Percentiles rank a stretch among this genome's conserved stretches.
Evolutionary conservation across 306 rosid species (phyloP).

Genomic region (Coriaria nepalensis): DNA sequence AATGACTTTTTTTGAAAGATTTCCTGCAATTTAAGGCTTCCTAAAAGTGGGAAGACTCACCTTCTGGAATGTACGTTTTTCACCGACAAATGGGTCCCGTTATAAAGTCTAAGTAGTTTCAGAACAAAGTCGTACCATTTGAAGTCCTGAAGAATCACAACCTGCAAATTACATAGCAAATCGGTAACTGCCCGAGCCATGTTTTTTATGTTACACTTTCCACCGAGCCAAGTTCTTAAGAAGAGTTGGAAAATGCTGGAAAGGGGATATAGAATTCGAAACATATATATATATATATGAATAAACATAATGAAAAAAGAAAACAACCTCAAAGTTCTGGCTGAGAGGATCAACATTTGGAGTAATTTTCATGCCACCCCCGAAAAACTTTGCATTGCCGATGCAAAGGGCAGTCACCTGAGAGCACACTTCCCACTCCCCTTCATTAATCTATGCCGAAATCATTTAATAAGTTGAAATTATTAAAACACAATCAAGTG

Average conservation of each 20-base stretch:
- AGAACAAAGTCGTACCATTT: constrained; percentile 83
- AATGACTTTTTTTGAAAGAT: not conserved
- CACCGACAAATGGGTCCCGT: constrained; percentile 69
- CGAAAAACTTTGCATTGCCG: constrained; percentile 90
- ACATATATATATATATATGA: not conserved
- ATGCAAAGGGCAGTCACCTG: constrained; percentile 74
- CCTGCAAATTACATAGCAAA: constrained; percentile 25
- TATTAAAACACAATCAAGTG: not conserved
- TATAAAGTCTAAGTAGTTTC: constrained; percentile 63
- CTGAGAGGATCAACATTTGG: constrained; percentile 68
- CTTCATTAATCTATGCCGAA: constrained; percentile 52
- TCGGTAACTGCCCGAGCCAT: too few relatives aligned
- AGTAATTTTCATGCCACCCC: constrained; percentile 94
- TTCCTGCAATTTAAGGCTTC: not conserved
- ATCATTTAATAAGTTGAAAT: constrained; percentile 5
- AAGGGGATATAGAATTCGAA: constrained; percentile 1
- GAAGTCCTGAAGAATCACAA: constrained; percentile 76
- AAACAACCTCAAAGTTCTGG: constrained; percentile 74
- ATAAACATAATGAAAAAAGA: not conserved
- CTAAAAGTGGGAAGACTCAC: constrained; percentile 19
- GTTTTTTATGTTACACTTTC: too few relatives aligned
- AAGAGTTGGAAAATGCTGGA: not conserved
- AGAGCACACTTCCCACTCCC: constrained; percentile 65
- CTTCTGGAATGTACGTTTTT: constrained; percentile 70
- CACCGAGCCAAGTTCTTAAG: too few relatives aligned